A percentile compares a stretch with the other conserved stretches of the same genome.
phyloP scores from a whole-genome alignment of 1,139 yeast species.

The Pichia sp. region DNA sequence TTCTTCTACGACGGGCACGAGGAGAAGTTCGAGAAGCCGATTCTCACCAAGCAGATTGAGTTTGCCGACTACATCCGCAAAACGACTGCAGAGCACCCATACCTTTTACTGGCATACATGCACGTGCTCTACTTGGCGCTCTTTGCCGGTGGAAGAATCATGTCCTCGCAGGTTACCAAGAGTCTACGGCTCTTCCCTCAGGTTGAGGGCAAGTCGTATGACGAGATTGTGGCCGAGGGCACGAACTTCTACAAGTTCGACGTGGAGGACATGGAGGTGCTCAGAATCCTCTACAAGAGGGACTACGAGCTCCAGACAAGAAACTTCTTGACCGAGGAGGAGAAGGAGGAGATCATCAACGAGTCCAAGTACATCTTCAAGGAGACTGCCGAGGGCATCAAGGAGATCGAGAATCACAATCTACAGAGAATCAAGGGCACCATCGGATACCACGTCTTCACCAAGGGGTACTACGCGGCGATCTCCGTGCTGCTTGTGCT shows the following conservation, averaged over 20 bases:
- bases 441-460: conserved; percentile 52
- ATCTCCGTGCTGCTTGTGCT: conserved; percentile 28
- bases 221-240: conserved; percentile 57
- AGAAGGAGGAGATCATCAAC: conserved; percentile 64
- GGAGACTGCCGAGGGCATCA: conserved; percentile 56
- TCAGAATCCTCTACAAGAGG: conserved; percentile 64
- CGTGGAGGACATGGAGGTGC: conserved; percentile 61
- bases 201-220: conserved; percentile 57
- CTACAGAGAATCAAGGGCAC: conserved; percentile 51
- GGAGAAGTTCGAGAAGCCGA: conserved; percentile 53
- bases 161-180: conserved; percentile 61
- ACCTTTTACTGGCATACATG: conserved; percentile 72
- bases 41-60: conserved; percentile 56
- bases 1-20: conserved; percentile 58
- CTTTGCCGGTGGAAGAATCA: conserved; percentile 80
- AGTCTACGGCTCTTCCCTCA: conserved; percentile 75
- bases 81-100: conserved; percentile 58
- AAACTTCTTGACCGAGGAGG: conserved; percentile 58
- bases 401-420: conserved; percentile 65
- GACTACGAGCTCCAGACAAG: conserved; percentile 77
- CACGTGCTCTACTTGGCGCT: conserved; percentile 83
- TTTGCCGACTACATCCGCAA: conserved; percentile 58
- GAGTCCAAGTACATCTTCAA: conserved; percentile 65
- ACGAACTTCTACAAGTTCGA: conserved; percentile 72
- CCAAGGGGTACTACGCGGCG: conserved; percentile 44